These are phyloP conservation scores for Abrus precatorius DNA, from an alignment of 306 rosid species.

Conservation along the genomic window DNA sequence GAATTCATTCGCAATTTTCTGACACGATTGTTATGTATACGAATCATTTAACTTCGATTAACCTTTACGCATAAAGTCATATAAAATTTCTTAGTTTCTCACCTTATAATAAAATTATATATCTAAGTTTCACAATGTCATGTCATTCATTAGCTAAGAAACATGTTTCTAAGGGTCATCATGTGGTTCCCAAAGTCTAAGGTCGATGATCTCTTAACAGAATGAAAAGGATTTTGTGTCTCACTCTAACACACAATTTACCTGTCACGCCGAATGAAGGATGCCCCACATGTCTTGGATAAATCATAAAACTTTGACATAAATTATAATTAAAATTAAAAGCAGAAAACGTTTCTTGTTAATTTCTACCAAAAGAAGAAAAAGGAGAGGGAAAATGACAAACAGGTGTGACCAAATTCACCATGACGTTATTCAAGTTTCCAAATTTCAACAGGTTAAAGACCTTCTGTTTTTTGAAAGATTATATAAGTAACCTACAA, in stretches of 20 bases:
- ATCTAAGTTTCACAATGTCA: neutral
- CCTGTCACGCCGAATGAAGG: neutral
- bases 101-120: neutral
- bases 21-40: neutral
- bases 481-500: too few relatives aligned
- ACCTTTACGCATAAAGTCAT: neutral
- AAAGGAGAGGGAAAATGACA: constrained; percentile 15
- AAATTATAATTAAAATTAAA: neutral
- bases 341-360: neutral
- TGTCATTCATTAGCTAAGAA: constrained; percentile 6
- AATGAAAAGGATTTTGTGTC: constrained; percentile 20
- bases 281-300: constrained; percentile 36
- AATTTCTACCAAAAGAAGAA: neutral
- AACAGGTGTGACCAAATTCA: neutral
- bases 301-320: neutral
- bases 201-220: neutral
- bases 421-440: neutral
- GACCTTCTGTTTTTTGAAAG: too few relatives aligned
- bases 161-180: neutral
- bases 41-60: neutral
- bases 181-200: constrained; percentile 8
- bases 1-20: neutral
- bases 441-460: neutral
- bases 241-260: constrained; percentile 9
- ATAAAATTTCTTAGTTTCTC: neutral